Evolutionary conservation across 768 basidiomycete species (phyloP).

Genomic region (Hygrocybe coccinea): DNA sequence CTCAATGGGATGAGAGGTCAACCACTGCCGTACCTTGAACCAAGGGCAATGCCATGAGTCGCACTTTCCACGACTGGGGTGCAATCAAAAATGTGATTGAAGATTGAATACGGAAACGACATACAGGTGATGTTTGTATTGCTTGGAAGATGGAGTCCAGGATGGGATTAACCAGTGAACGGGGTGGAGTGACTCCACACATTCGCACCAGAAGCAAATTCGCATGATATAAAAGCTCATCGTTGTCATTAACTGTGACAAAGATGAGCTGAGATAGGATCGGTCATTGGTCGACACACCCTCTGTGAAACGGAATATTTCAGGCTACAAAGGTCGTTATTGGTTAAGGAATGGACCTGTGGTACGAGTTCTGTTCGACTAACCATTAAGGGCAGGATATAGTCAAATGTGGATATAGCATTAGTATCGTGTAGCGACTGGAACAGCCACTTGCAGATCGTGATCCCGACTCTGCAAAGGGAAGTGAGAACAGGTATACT

Average conservation of each 20-base stretch:
- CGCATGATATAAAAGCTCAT: slow-evolving; percentile 61
- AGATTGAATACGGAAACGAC: background rate
- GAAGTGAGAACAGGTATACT: background rate
- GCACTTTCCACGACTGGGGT: slow-evolving; percentile 79
- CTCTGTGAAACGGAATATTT: slow-evolving; percentile 73
- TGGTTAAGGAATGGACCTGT: background rate
- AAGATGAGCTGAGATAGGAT: background rate
- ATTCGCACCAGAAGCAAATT: slow-evolving; percentile 72
- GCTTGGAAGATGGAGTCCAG: slow-evolving; percentile 71
- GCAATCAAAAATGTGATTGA: slow-evolving; percentile 7
- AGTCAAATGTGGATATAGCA: slow-evolving; percentile 72
- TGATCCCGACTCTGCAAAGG: slow-evolving; percentile 50
- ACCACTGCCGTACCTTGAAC: slow-evolving; percentile 53
- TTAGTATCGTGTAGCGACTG: slow-evolving; percentile 71
- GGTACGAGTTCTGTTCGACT: slow-evolving; percentile 16
- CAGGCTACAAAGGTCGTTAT: slow-evolving; percentile 45
- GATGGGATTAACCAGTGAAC: slow-evolving; percentile 60
- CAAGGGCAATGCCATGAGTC: slow-evolving; percentile 79
- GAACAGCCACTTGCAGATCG: slow-evolving; percentile 74
- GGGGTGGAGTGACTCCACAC: slow-evolving; percentile 80
- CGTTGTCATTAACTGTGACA: slow-evolving; percentile 61
- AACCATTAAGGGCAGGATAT: slow-evolving; percentile 78
- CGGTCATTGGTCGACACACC: slow-evolving; percentile 27
- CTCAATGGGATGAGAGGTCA: background rate
- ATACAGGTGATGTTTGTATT: slow-evolving; percentile 63